phyloP scores from a whole-genome alignment of 192 early-diverging fungal genomes.

The Gonapodya prolifera region DNA sequence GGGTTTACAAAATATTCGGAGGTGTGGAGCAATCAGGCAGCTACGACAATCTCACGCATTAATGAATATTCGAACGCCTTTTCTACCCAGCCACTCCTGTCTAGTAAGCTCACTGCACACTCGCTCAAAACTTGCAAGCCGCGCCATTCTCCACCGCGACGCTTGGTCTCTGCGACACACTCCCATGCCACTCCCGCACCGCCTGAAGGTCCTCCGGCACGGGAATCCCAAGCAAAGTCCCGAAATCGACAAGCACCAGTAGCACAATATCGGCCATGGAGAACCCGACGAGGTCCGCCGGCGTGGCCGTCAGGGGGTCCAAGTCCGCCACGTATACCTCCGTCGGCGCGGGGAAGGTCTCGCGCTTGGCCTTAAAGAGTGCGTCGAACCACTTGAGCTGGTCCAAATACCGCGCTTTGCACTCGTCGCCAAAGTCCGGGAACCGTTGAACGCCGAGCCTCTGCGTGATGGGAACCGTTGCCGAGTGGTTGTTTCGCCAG shows the following conservation, averaged over 20 bases:
- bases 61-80: too few species aligned
- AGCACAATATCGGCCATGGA: background rate
- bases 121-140: too few species aligned
- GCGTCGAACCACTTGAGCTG: background rate
- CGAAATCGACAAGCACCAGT: background rate
- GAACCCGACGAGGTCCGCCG: background rate
- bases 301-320: too few species aligned
- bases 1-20: too few species aligned
- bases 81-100: too few species aligned
- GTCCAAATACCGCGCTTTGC: background rate
- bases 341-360: background rate
- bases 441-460: background rate
- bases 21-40: too few species aligned
- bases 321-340: background rate
- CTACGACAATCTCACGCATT: too few species aligned
- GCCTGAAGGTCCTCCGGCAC: background rate
- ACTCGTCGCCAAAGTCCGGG: background rate
- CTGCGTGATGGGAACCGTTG: background rate
- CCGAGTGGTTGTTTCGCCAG: background rate
- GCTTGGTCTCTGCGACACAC: background rate
- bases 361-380: too few species aligned
- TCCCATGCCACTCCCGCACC: background rate
- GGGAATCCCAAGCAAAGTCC: background rate
- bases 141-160: background rate
- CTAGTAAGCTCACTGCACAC: too few species aligned